phyloP scores from a whole-genome alignment of 495 filamentous ascomycete genomes.

The Rhizodiscina lignyota region DNA sequence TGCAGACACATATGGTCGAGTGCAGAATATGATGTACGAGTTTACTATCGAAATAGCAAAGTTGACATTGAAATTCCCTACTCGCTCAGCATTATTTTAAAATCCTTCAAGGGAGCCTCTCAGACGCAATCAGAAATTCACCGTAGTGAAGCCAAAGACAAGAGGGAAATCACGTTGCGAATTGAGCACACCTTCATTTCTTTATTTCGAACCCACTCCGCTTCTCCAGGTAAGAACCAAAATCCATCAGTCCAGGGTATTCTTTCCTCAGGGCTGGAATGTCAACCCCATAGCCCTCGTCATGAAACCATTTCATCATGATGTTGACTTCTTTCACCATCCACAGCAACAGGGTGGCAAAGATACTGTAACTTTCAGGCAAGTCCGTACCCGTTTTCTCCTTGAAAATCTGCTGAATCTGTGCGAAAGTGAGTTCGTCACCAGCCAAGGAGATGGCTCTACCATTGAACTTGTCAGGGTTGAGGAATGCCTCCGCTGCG shows the following conservation, averaged over 20 bases:
- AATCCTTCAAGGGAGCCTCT: no score
- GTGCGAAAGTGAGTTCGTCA: slow-evolving; percentile 37
- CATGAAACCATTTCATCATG: slow-evolving; percentile 52
- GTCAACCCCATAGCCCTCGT: slow-evolving; percentile 43
- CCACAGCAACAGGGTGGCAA: slow-evolving; percentile 22
- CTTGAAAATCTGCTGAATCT: slow-evolving; percentile 33
- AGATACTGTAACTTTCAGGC: slow-evolving; percentile 18
- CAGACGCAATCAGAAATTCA: no score
- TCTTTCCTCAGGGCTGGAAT: slow-evolving; percentile 32
- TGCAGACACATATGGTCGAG: no score
- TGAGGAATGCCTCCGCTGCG: slow-evolving; percentile 41
- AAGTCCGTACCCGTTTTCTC: slow-evolving; percentile 29
- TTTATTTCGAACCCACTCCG: slow-evolving; percentile 31
- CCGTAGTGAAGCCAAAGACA: no score
- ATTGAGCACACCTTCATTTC: no score
- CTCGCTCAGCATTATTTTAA: no score
- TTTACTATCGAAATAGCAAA: no score
- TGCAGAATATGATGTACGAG: no score
- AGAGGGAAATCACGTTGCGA: no score
- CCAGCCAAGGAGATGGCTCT: slow-evolving; percentile 37
- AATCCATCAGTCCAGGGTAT: slow-evolving; percentile 36
- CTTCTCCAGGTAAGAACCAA: slow-evolving; percentile 43
- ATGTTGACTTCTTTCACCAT: slow-evolving; percentile 32
- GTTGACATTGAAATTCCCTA: no score
- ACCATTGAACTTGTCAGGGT: slow-evolving; percentile 28